Base-by-base conservation (phyloP, 257 asterid species). In the Solanum rostratum region DNA sequence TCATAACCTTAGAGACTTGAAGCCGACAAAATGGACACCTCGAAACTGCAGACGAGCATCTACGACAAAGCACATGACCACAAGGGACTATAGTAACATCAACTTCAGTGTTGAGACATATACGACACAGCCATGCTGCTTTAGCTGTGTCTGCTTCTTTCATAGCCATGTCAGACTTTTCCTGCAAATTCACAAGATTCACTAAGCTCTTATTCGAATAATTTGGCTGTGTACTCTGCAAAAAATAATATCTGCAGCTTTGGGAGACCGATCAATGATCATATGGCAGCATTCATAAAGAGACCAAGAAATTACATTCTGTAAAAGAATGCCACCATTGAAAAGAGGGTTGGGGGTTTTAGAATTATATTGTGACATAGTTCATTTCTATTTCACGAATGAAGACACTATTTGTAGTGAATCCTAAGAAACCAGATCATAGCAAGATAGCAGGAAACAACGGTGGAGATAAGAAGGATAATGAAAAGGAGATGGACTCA, bases 111-210 rank as follows among this genome's bases (percentile, higher is more conserved):
- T 83, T 92, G 88, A 96, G 92, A 87, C 99, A 96, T 49, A 96
- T 94, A 86, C 99, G 90, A 86, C 99, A 96, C 11, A 92, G 87
- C 99, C 99, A 96, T 70, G 99, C 97, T 73, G 96, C 85, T 92
- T 96, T 96, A 50, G 99, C 97, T 62, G 94, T 93, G 57, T 96
- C 99, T n/a, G 98, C 98, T 91, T 96, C 99, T 91, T 93, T 96
- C 6, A 89, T 85, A 80, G 98, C 99, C 86, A 88, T 87, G 39
- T 96, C 98, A 20, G 80, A 92, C 87, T 90, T 96, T 83, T 96
- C 99, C 99, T 96, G 94, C 89, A 88, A 50, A 84, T 84, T 83
- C 65, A 87, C 43, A 49, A 76, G 45, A 52, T 76, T 76, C 63
- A 50, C 43, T 30, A 15, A 76, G 45, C 27, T 73, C 59, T 43